phyloP scores from a whole-genome alignment of 2,329 filamentous ascomycete genomes.

The Cercospora janseana region DNA sequence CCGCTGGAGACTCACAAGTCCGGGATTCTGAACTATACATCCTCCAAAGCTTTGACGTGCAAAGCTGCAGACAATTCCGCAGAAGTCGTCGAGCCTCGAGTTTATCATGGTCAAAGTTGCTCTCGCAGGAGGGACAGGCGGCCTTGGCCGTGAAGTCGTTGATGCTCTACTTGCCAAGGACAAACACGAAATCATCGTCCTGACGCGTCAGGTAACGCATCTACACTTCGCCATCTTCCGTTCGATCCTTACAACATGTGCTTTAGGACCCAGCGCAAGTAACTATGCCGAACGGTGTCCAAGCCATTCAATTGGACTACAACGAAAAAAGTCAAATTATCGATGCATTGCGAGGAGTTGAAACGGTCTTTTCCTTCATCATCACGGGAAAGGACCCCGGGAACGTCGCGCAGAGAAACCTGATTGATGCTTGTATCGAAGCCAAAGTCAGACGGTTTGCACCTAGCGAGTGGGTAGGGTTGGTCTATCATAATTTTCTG shows the following conservation, averaged over 20 bases:
- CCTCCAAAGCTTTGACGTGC: background rate
- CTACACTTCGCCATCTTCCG: background rate
- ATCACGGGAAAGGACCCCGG: slow-evolving; percentile 14
- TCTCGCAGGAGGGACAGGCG: slow-evolving; percentile 47
- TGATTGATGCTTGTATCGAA: slow-evolving; percentile 19
- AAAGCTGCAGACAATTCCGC: background rate
- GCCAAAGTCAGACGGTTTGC: slow-evolving; percentile 18
- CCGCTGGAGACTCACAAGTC: background rate
- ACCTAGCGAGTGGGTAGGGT: slow-evolving; percentile 20
- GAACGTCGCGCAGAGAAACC: slow-evolving; percentile 15
- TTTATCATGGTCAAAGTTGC: slow-evolving; percentile 47
- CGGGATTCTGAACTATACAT: background rate
- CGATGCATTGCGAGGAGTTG: slow-evolving; percentile 10
- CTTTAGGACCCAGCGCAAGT: slow-evolving; percentile 6
- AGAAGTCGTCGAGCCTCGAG: background rate
- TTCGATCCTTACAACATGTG: background rate
- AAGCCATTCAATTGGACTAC: slow-evolving; percentile 13
- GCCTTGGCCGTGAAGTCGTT: slow-evolving; percentile 55
- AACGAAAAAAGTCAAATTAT: slow-evolving; percentile 1
- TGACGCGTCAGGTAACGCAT: slow-evolving; percentile 48
- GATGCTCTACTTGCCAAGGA: slow-evolving; percentile 50
- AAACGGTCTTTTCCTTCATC: slow-evolving; percentile 22
- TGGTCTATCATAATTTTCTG: slow-evolving; percentile 7
- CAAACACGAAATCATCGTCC: slow-evolving; percentile 54
- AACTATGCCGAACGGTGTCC: slow-evolving; percentile 3